A percentile compares a stretch with the other conserved stretches of the same genome.
Evolutionary conservation across 805 yeast genomes (phyloP).

Genomic region (Phaffomyces antillensis): DNA sequence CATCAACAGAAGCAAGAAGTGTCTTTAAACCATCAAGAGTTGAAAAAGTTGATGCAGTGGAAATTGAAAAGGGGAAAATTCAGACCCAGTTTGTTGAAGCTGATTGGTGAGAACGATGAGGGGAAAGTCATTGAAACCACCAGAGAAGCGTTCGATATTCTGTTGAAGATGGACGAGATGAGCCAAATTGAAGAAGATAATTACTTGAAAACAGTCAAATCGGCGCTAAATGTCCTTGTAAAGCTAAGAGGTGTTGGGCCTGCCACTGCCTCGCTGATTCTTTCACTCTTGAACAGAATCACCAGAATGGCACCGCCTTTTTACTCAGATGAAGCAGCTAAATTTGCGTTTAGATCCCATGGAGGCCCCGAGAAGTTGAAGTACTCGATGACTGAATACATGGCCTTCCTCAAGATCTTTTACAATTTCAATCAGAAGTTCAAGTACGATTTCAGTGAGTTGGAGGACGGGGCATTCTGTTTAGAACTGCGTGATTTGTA

Average conservation of each 20-base stretch:
- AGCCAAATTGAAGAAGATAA: slow-evolving; percentile 1
- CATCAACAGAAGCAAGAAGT: slow-evolving; percentile 3
- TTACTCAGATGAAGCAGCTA: slow-evolving; percentile 22
- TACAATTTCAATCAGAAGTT: slow-evolving; percentile 9
- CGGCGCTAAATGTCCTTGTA: slow-evolving; percentile 5
- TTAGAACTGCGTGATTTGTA: slow-evolving; percentile 3
- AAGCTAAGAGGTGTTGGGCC: slow-evolving; percentile 23
- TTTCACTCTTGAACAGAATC: slow-evolving; percentile 13
- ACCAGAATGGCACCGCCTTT: slow-evolving; percentile 20
- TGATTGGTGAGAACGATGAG: slow-evolving; percentile 16
- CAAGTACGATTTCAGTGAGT: slow-evolving; percentile 7
- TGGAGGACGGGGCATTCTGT: slow-evolving; percentile 22
- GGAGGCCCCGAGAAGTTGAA: slow-evolving; percentile 11
- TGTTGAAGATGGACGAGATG: slow-evolving; percentile 1
- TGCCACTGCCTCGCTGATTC: slow-evolving; percentile 21
- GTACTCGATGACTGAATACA: slow-evolving; percentile 18
- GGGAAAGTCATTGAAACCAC: slow-evolving; percentile 8
- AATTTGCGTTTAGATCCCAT: slow-evolving; percentile 7
- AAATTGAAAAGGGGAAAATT: slow-evolving; percentile 23
- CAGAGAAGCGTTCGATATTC: slow-evolving; percentile 8
- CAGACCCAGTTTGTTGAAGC: slow-evolving; percentile 19
- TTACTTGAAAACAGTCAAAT: slow-evolving; percentile 9
- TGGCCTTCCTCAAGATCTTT: slow-evolving; percentile 11
- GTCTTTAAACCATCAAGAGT: slow-evolving; percentile 13
- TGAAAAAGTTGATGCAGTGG: slow-evolving; percentile 21